Percentiles rank a stretch among this genome's conserved stretches.
These are phyloP conservation scores for Aspergillus spinulosporus DNA, from an alignment of 2,329 filamentous ascomycete species.

Conservation along the genomic window DNA sequence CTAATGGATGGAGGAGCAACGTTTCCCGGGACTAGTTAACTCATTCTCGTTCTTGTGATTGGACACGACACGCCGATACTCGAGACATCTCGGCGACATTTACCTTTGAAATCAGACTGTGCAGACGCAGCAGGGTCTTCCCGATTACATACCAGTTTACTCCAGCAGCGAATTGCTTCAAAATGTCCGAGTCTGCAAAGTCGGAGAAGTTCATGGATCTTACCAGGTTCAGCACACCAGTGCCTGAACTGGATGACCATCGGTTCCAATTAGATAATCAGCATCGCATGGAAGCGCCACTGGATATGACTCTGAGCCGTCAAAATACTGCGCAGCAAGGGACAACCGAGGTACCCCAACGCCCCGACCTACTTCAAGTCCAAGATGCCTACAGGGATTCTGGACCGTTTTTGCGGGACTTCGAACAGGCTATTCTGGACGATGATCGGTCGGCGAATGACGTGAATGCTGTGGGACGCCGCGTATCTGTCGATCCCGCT, in stretches of 20 bases:
- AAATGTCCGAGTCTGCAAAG: conserved; percentile 57
- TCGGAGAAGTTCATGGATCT: conserved; percentile 63
- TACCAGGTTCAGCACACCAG: conserved; percentile 63
- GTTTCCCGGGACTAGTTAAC: conserved; percentile 30
- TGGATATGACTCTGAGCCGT: conserved; percentile 35
- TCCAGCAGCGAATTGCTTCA: conserved; percentile 16
- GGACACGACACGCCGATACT: conserved; percentile 9
- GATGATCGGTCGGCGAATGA: conserved; percentile 58
- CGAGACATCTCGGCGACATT: conserved; percentile 2
- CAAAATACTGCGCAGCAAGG: conserved; percentile 49
- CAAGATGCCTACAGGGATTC: conserved; percentile 47
- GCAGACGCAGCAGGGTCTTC: neutral
- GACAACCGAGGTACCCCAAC: conserved; percentile 50
- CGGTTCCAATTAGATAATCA: conserved; percentile 53
- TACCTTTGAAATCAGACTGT: neutral
- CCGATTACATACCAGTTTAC: neutral
- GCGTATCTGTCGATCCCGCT: conserved; percentile 46
- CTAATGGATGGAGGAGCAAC: conserved; percentile 40
- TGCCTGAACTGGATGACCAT: conserved; percentile 78
- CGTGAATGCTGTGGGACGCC: conserved; percentile 36
- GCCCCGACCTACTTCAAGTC: conserved; percentile 48
- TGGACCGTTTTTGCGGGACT: conserved; percentile 68
- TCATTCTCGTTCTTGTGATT: conserved; percentile 22
- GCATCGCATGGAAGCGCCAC: conserved; percentile 36
- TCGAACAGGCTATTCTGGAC: conserved; percentile 81